A percentile compares a stretch with the other conserved stretches of the same genome.
Evolutionary conservation across 495 filamentous ascomycete species (phyloP).

Genomic region (Aspergillus hancockii): DNA sequence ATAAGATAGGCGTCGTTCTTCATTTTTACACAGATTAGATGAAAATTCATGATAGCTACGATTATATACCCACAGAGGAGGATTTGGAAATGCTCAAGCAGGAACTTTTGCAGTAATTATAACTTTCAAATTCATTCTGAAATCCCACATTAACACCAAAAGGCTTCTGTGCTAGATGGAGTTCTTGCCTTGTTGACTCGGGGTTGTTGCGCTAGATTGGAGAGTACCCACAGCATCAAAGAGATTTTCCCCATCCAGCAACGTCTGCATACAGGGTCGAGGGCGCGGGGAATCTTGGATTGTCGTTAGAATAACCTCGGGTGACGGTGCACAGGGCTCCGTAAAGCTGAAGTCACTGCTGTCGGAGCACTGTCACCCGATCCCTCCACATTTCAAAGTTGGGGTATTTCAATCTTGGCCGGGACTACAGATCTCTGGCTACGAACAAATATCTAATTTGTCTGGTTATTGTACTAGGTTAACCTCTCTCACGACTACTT

Average conservation of each 20-base stretch:
- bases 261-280: not conserved
- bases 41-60: not conserved
- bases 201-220: too few species aligned
- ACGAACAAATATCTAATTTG: not conserved
- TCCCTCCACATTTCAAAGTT: constrained; percentile 13
- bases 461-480: not conserved
- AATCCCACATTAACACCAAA: not conserved
- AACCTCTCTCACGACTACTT: constrained; percentile 2
- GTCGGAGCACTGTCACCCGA: constrained; percentile 40
- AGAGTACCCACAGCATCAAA: too few species aligned
- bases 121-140: not conserved
- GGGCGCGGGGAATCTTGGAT: too few species aligned
- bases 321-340: not conserved
- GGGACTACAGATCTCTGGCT: too few species aligned
- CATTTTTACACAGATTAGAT: constrained; percentile 5
- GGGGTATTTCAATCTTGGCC: not conserved
- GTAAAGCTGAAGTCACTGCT: not conserved
- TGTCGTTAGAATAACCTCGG: not conserved
- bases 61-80: not conserved
- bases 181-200: too few species aligned
- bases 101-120: not conserved
- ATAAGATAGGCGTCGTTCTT: not conserved
- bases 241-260: too few species aligned
- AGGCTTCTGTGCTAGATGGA: too few species aligned
- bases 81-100: not conserved